Percentiles rank a stretch among this genome's conserved stretches.
Conservation (phyloP, 441 rosid species). For the Populus hybrid region DNA sequence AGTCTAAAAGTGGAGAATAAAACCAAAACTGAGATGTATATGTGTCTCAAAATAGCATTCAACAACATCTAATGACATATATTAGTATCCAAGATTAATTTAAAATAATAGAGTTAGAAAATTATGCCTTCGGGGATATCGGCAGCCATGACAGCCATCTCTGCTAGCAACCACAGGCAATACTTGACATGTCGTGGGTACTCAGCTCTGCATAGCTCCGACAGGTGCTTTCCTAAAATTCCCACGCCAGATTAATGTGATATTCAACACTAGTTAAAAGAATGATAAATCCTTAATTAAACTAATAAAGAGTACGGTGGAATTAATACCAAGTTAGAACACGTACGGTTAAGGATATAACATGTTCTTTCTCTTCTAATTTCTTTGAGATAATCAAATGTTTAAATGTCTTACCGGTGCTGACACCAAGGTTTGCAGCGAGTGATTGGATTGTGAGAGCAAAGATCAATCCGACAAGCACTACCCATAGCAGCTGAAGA, state of each 20-base stretch:
- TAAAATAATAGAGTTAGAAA: neutral
- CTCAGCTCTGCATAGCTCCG: slow-evolving; percentile 60
- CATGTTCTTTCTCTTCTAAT: too few relatives aligned
- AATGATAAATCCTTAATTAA: neutral
- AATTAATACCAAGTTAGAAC: neutral
- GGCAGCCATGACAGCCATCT: slow-evolving; percentile 58
- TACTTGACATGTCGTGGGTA: slow-evolving; percentile 47
- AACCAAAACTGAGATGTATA: neutral
- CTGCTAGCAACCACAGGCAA: slow-evolving; percentile 63
- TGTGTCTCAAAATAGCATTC: neutral
- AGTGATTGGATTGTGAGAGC: slow-evolving; percentile 19
- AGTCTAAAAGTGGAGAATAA: neutral
- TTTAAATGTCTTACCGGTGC: slow-evolving; percentile 38
- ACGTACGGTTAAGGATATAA: too few relatives aligned
- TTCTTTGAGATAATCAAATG: neutral
- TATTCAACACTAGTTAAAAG: neutral
- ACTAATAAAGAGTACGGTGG: neutral
- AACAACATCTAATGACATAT: neutral
- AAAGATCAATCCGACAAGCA: slow-evolving; percentile 52
- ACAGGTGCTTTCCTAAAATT: slow-evolving; percentile 47
- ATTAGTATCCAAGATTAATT: neutral
- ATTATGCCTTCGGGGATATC: slow-evolving; percentile 62
- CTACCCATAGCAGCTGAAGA: slow-evolving; percentile 55
- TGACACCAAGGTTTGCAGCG: slow-evolving; percentile 70
- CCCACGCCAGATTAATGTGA: neutral